A percentile compares a stretch with the other conserved stretches of the same genome.
Evolutionary conservation across 495 filamentous ascomycete species (phyloP).

Genomic region (Tuber brumale): DNA sequence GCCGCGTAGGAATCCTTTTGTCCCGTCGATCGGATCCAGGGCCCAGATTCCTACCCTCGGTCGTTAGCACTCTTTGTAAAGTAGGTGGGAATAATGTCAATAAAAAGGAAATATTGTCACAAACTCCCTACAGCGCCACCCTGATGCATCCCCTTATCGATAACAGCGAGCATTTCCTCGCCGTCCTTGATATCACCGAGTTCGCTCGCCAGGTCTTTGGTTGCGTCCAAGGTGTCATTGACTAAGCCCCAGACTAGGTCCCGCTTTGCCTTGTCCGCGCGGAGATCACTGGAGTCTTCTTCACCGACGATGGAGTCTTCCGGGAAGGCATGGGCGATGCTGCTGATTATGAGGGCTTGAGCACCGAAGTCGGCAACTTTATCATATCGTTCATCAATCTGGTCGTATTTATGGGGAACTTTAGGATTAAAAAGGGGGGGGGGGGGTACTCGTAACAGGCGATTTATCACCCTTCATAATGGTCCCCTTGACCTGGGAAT

Average conservation of each 20-base stretch:
- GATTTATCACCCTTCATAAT: conserved; percentile 90
- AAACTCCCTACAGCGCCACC: conserved; percentile 68
- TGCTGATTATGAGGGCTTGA: conserved; percentile 88
- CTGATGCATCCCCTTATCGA: conserved; percentile 73
- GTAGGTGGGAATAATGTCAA: neutral
- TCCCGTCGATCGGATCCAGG: conserved; percentile 94
- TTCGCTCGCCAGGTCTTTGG: conserved; percentile 52
- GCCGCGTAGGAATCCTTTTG: conserved; percentile 93
- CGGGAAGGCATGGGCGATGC: conserved; percentile 83
- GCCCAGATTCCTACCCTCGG: conserved; percentile 64
- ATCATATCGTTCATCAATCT: conserved; percentile 6
- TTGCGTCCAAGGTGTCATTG: conserved; percentile 64
- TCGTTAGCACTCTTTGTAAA: neutral
- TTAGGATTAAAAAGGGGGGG: neutral
- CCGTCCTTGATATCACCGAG: conserved; percentile 59
- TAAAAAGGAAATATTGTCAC: conserved; percentile 12
- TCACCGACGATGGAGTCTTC: conserved; percentile 87
- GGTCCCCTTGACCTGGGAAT: conserved; percentile 85
- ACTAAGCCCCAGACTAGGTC: conserved; percentile 79
- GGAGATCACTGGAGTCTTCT: conserved; percentile 77
- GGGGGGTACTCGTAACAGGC: conserved; percentile 65
- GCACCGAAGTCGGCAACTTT: conserved; percentile 87
- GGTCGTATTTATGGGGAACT: neutral
- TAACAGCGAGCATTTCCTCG: conserved; percentile 73
- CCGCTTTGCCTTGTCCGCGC: conserved; percentile 58